Evolutionary conservation across 2,329 filamentous ascomycete species (phyloP), one percentile per base, ranked within the genome.

Genomic region (Orbilia quercus): DNA sequence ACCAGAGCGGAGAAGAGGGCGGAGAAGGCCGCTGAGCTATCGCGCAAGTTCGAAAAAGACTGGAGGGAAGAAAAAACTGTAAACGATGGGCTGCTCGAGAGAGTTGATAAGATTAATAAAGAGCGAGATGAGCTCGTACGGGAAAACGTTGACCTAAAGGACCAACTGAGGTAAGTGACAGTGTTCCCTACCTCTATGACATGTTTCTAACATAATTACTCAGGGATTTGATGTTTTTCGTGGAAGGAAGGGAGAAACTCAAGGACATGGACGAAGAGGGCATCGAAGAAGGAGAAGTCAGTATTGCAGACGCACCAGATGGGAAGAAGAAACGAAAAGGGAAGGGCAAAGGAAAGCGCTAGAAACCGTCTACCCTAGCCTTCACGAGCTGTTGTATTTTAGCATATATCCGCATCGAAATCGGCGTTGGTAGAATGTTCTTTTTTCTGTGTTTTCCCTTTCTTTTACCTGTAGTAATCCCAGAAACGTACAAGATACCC

Each of bases 61-160:
- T 87, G 91, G 66, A 89, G 90, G 70, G 94, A 97, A 80, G 94
- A 98, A 81, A 95, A 96, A 81, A 86, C 88, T 14, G 88, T 98
- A 58, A 91, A 89, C 59, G 88, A 92, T 76, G 90, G 90, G 1
- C 82, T 99, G 74, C 86, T 97, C 85, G 85, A 89, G 79, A 85
- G 91, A n/a, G 93, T 98, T 75, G 86, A 89, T 75, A 88, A 91
- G 76, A 80, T 91, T 16, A 83, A 85, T 44, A 83, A 83, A 70
- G 85, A 89, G 79, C 80, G 89, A 1, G 83, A 83, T 23, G 83
- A 83, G 42, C 81, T 90, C 2, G 86, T 85, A 77, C 79, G 77
- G 12, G 87, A 92, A 80, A 90, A 91, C 76, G 84, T 83, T 40
- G 92, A 73, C 20, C 38, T 73, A 34, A 73, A 62, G 20, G 69